Evolutionary conservation across 148 eudicot genomes (phyloP).

Genomic region (Hydrangea macrophylla): DNA sequence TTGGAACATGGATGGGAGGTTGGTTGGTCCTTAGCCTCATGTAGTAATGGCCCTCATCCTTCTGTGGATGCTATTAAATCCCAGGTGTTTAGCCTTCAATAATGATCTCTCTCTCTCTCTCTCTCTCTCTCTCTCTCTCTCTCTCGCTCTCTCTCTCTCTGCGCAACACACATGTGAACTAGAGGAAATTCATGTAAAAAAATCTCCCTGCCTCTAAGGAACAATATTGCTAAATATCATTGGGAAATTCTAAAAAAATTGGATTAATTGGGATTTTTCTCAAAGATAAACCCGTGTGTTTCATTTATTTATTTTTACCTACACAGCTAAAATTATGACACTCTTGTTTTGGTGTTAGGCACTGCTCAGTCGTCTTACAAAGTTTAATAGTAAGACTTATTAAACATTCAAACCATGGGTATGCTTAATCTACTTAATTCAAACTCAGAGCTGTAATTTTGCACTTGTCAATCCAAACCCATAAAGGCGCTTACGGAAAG

Average conservation of each 20-base stretch:
- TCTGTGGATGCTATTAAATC: constrained; percentile 23
- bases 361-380: no score
- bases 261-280: no score
- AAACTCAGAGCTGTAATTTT: not conserved
- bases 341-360: no score
- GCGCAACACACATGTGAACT: not conserved
- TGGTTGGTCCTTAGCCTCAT: constrained; percentile 91
- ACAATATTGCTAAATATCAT: not conserved
- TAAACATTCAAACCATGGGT: not conserved
- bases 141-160: not conserved
- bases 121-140: not conserved
- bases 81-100: constrained; percentile 35
- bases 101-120: not conserved
- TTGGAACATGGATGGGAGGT: constrained; percentile 78
- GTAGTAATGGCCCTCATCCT: constrained; percentile 35
- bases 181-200: not conserved
- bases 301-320: not conserved
- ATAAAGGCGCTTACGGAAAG: not conserved
- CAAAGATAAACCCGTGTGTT: not conserved
- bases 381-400: no score
- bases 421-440: constrained; percentile 7
- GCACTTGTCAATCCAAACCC: not conserved
- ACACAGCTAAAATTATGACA: no score
- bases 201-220: no score
- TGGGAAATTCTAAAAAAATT: no score